Percentiles rank a stretch among this genome's conserved stretches.
Evolutionary conservation across 441 rosid species (phyloP).

Genomic region (Codiaeum variegatum): DNA sequence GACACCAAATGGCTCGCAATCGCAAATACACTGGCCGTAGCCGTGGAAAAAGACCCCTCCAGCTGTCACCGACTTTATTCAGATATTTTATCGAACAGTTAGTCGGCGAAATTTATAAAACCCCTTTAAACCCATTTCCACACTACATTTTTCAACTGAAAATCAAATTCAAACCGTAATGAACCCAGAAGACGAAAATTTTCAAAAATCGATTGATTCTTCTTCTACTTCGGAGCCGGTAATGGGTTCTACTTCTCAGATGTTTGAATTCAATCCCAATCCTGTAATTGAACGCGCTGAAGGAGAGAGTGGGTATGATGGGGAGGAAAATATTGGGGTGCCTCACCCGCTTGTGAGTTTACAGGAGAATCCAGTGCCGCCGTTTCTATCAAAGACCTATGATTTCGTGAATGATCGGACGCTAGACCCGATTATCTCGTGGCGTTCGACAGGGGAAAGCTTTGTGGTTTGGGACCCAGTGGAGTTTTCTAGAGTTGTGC

Average conservation of each 20-base stretch:
- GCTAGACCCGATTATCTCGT: slow-evolving; percentile 69
- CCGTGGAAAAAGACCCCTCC: slow-evolving; percentile 23
- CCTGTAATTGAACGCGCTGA: neutral
- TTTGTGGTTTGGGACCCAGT: slow-evolving; percentile 90
- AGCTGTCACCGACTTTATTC: slow-evolving; percentile 47
- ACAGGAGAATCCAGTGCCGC: slow-evolving; percentile 64
- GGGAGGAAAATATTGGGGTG: slow-evolving; percentile 9
- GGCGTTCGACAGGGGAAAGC: slow-evolving; percentile 69
- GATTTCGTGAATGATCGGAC: slow-evolving; percentile 71
- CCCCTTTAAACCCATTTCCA: slow-evolving; percentile 22
- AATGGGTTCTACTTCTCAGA: slow-evolving; percentile 9
- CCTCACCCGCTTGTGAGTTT: slow-evolving; percentile 62
- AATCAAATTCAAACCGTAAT: slow-evolving; percentile 19
- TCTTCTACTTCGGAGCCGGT: slow-evolving; percentile 6
- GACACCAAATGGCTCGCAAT: slow-evolving; percentile 10
- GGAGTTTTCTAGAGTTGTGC: slow-evolving; percentile 77
- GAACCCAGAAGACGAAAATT: slow-evolving; percentile 34
- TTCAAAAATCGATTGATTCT: slow-evolving; percentile 18
- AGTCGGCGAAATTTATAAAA: slow-evolving; percentile 43
- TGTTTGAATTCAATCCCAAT: slow-evolving; percentile 15
- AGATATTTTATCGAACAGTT: slow-evolving; percentile 47
- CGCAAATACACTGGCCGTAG: slow-evolving; percentile 4
- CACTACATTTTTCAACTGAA: neutral
- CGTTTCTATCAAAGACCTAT: slow-evolving; percentile 75
- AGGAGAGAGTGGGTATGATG: neutral